These are phyloP conservation scores for Monotropa hypopitys DNA, from an alignment of 179 eudicot genomes.

Conservation along the genomic window DNA sequence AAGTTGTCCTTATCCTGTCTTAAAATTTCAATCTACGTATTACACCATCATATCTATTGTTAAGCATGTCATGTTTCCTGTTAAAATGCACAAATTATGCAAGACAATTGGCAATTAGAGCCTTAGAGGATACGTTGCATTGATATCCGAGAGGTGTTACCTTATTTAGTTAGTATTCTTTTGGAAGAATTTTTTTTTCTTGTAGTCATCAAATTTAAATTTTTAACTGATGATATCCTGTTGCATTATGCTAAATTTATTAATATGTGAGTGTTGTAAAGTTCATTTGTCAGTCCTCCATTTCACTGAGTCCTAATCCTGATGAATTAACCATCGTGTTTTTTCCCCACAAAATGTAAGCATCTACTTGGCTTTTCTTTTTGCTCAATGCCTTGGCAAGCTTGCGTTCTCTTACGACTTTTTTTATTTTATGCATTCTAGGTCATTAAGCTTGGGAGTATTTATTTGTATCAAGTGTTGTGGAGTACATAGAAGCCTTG, in stretches of 20 bases:
- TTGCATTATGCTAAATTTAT: neutral
- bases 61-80: neutral
- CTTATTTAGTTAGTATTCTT: neutral
- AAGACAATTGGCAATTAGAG: neutral
- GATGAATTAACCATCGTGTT: too few relatives aligned
- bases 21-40: neutral
- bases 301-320: neutral
- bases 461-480: slow-evolving; percentile 96
- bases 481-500: slow-evolving; percentile 95
- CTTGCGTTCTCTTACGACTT: neutral
- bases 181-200: neutral
- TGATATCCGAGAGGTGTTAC: neutral
- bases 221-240: neutral
- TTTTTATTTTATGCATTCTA: slow-evolving; percentile 16
- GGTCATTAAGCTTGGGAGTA: slow-evolving; percentile 69
- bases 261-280: neutral
- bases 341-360: neutral
- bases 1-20: neutral
- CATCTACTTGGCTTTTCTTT: neutral
- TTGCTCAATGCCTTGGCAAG: neutral
- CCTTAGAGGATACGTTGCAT: neutral
- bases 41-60: neutral
- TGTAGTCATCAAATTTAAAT: neutral
- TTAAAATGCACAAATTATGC: neutral
- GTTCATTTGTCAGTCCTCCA: neutral